phyloP scores from a whole-genome alignment of 164 flowering plant genomes.

The Umbellularia californica region DNA sequence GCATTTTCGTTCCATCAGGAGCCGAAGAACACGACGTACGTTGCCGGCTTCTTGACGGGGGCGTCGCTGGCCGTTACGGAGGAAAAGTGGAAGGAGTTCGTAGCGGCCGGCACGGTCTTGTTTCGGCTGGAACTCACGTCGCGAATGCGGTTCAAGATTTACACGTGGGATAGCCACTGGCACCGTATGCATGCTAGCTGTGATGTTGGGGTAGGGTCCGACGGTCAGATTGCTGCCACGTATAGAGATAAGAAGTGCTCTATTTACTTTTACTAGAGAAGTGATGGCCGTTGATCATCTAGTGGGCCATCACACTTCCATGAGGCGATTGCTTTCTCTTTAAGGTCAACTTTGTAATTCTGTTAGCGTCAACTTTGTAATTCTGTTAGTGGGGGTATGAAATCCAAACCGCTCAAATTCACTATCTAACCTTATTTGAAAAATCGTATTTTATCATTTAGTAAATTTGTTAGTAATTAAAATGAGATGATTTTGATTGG shows the following conservation, averaged over 20 bases:
- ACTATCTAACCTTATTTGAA: too few species aligned
- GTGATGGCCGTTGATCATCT: too few species aligned
- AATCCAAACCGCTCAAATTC: too few species aligned
- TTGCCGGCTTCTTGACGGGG: conserved; percentile 16
- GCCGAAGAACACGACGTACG: conserved; percentile 57
- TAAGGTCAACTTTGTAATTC: too few species aligned
- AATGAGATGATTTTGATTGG: too few species aligned
- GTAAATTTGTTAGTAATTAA: too few species aligned
- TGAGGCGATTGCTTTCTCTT: too few species aligned
- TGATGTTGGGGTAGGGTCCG: conserved; percentile 43
- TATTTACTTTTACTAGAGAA: conserved; percentile 5
- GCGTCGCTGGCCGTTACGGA: conserved; percentile 1
- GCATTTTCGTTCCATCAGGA: conserved; percentile 49
- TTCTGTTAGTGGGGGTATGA: too few species aligned
- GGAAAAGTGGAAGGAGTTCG: neutral
- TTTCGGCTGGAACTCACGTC: conserved; percentile 21
- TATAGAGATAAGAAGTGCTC: conserved; percentile 48
- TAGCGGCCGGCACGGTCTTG: conserved; percentile 15
- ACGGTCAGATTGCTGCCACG: conserved; percentile 47
- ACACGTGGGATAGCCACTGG: conserved; percentile 21
- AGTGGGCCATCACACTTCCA: too few species aligned
- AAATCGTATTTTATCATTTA: too few species aligned
- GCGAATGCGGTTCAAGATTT: conserved; percentile 15
- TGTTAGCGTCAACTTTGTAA: too few species aligned
- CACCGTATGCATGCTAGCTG: conserved; percentile 71